These are phyloP conservation scores for Ceratocystis variospora DNA, from an alignment of 2,329 filamentous ascomycete species.

Conservation along the genomic window DNA sequence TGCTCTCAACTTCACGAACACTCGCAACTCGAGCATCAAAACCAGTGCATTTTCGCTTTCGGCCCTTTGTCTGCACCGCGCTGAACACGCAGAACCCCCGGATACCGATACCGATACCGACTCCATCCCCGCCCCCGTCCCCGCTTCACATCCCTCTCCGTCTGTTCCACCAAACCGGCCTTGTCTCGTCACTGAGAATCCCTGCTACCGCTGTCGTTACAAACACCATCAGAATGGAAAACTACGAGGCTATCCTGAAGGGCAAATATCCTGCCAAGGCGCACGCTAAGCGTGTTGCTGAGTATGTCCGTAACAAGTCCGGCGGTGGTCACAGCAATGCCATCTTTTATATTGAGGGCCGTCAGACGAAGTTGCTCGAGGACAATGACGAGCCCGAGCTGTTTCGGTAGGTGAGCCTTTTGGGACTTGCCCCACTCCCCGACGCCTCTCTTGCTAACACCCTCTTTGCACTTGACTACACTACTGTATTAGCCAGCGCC, in stretches of 20 bases:
- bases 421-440: neutral
- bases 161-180: neutral
- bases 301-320: constrained; percentile 56
- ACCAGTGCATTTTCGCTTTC: neutral
- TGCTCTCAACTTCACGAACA: too few species aligned
- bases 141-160: neutral
- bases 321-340: constrained; percentile 48
- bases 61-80: neutral
- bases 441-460: neutral
- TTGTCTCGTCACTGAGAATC: constrained; percentile 7
- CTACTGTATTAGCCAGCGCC: constrained; percentile 52
- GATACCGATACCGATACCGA: neutral
- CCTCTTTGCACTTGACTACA: neutral
- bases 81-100: neutral
- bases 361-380: constrained; percentile 67
- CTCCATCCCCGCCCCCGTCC: neutral
- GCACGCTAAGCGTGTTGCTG: constrained; percentile 72
- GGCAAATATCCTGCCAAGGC: constrained; percentile 70
- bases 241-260: constrained; percentile 37
- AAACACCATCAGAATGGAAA: constrained; percentile 16
- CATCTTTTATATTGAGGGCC: constrained; percentile 76
- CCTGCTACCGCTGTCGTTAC: neutral
- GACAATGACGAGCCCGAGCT: constrained; percentile 75
- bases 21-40: too few species aligned
- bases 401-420: constrained; percentile 47